A percentile compares a stretch with the other conserved stretches of the same genome.
These are phyloP conservation scores for Phlebopus sp. DNA, from an alignment of 1,284 basidiomycete genomes.

Conservation along the genomic window DNA sequence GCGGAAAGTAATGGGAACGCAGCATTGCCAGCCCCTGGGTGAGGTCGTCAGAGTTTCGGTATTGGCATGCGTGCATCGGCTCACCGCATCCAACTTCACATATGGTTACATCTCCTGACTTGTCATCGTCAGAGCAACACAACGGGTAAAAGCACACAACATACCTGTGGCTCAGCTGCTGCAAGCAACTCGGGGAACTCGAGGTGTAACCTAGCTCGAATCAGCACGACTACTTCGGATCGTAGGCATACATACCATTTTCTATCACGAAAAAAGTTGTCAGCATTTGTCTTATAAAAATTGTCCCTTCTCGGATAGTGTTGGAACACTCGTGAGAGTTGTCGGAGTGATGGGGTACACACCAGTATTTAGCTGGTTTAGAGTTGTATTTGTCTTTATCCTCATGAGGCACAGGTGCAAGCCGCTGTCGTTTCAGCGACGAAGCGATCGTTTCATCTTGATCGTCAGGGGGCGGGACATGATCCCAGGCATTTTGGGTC, in stretches of 20 bases:
- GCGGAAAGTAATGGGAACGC: constrained; percentile 84
- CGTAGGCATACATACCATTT: constrained; percentile 58
- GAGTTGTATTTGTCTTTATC: constrained; percentile 72
- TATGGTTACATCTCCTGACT: constrained; percentile 65
- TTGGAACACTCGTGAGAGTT: constrained; percentile 1
- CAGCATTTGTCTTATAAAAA: constrained; percentile 83
- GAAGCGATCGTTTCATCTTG: constrained; percentile 67
- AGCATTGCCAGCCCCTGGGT: constrained; percentile 88
- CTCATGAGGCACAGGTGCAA: constrained; percentile 63
- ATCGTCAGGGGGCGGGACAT: constrained; percentile 80
- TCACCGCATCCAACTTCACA: constrained; percentile 86
- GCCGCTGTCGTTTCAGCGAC: constrained; percentile 66
- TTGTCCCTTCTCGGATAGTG: constrained; percentile 65
- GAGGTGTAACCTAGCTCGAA: constrained; percentile 66
- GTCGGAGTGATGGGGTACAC: constrained; percentile 8
- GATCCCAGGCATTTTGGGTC: constrained; percentile 85
- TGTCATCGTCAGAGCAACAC: constrained; percentile 4
- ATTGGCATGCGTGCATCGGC: constrained; percentile 13
- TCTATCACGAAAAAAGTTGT: constrained; percentile 89
- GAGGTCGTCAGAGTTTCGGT: constrained; percentile 7
- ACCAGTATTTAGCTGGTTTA: constrained; percentile 74
- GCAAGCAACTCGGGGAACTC: constrained; percentile 86
- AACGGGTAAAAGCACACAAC: constrained; percentile 14
- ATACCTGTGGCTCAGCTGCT: constrained; percentile 66
- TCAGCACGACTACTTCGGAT: constrained; percentile 12